Conservation (phyloP, 1,139 yeast species). For the Pichia inconspicua region DNA sequence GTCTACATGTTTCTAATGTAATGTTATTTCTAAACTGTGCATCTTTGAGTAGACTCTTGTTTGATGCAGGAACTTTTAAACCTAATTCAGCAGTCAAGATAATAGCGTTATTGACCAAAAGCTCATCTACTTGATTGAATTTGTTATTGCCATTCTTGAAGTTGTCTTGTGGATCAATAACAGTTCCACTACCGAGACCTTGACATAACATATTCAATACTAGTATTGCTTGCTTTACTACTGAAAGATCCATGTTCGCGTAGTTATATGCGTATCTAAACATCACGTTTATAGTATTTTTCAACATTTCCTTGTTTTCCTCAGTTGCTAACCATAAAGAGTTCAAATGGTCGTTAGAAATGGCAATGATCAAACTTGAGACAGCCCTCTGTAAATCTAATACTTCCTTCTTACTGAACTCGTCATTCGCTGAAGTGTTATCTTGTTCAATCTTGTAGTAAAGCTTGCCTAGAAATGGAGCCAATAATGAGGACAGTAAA, state of each 20-base stretch:
- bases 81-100: conserved; percentile 74
- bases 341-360: conserved; percentile 71
- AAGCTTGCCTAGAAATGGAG: conserved; percentile 66
- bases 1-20: conserved; percentile 57
- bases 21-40: conserved; percentile 72
- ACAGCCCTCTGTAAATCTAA: conserved; percentile 60
- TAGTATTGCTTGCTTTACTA: conserved; percentile 63
- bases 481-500: conserved; percentile 60
- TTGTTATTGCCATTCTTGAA: conserved; percentile 26
- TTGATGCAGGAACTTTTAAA: conserved; percentile 38
- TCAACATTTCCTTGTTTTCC: conserved; percentile 56
- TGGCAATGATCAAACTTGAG: conserved; percentile 57
- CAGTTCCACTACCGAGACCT: conserved; percentile 62
- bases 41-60: conserved; percentile 60
- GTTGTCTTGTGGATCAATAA: conserved; percentile 45
- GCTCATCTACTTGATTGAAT: conserved; percentile 46
- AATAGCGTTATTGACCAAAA: conserved; percentile 59
- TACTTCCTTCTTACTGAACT: conserved; percentile 52
- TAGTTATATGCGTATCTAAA: conserved; percentile 58
- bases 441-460: conserved; percentile 42
- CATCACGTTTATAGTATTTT: conserved; percentile 55
- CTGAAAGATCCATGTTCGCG: conserved; percentile 27
- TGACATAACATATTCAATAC: conserved; percentile 61
- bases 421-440: conserved; percentile 30
- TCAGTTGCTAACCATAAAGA: conserved; percentile 60